Percentiles rank a stretch among this genome's conserved stretches.
Evolutionary conservation across 2,329 filamentous ascomycete genomes (phyloP).

Genomic region (Colletotrichum musae): DNA sequence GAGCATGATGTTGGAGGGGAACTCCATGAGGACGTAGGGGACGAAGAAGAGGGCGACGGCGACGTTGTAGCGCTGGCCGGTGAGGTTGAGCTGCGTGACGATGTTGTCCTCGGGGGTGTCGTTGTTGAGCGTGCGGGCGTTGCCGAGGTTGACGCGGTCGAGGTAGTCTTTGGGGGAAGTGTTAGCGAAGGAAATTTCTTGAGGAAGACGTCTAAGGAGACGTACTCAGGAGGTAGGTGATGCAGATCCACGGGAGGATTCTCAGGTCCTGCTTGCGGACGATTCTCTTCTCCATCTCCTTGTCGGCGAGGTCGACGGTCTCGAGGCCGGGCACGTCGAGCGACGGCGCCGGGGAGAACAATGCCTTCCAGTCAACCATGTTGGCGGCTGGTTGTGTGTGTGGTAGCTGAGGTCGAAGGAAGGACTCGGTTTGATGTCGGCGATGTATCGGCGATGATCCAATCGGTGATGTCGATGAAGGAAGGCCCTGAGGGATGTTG

Average conservation of each 20-base stretch:
- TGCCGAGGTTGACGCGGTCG: slow-evolving; percentile 52
- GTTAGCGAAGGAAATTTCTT: slow-evolving; percentile 11
- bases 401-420: too few species aligned
- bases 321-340: slow-evolving; percentile 51
- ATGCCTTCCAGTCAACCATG: slow-evolving; percentile 42
- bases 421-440: not conserved
- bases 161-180: slow-evolving; percentile 43
- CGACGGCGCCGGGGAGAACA: slow-evolving; percentile 45
- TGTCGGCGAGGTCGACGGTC: slow-evolving; percentile 52
- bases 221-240: slow-evolving; percentile 50
- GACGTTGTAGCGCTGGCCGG: slow-evolving; percentile 50
- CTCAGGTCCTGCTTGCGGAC: slow-evolving; percentile 51
- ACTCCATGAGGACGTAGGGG: slow-evolving; percentile 49
- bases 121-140: slow-evolving; percentile 52
- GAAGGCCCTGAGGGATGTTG: not conserved
- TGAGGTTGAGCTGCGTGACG: slow-evolving; percentile 48
- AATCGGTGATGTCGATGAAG: not conserved
- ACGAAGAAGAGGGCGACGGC: slow-evolving; percentile 51
- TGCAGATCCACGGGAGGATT: slow-evolving; percentile 52
- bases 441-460: slow-evolving; percentile 20
- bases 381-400: not conserved
- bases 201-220: not conserved
- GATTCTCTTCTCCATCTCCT: slow-evolving; percentile 52
- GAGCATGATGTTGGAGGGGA: slow-evolving; percentile 52
- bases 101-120: slow-evolving; percentile 52